These are phyloP conservation scores for Westerdykella aurantiaca DNA, from an alignment of 2,329 filamentous ascomycete genomes.

Conservation along the genomic window DNA sequence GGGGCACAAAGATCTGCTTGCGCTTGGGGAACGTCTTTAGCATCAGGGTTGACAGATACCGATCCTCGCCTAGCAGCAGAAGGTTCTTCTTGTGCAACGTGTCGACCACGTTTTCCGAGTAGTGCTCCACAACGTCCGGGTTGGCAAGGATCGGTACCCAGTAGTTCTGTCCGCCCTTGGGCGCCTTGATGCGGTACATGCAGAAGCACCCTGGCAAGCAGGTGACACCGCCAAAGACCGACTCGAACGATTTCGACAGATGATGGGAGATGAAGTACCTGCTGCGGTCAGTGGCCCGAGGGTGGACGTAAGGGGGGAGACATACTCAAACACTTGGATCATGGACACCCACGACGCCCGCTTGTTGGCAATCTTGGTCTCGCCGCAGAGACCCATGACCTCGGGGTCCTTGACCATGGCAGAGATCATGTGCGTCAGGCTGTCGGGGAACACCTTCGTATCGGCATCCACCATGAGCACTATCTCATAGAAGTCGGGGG, in stretches of 20 bases:
- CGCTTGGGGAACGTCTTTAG: conserved; percentile 97
- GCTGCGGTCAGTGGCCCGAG: conserved; percentile 21
- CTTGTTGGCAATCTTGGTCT: conserved; percentile 99
- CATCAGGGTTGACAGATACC: conserved; percentile 95
- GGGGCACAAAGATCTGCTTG: conserved; percentile 97
- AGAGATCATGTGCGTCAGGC: conserved; percentile 95
- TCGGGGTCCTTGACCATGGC: conserved; percentile 99
- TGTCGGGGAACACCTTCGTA: conserved; percentile 98
- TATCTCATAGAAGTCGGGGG: conserved; percentile 94
- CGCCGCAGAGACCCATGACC: conserved; percentile 97
- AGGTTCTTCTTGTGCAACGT: conserved; percentile 97
- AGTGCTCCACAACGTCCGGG: conserved; percentile 97
- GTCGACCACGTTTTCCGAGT: conserved; percentile 98
- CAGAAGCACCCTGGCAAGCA: conserved; percentile 98
- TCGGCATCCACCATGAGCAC: conserved; percentile 99
- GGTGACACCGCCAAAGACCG: conserved; percentile 96
- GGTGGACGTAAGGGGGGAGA: conserved; percentile 13
- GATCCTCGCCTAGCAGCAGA: conserved; percentile 85
- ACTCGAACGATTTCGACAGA: conserved; percentile 93
- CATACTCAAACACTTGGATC: conserved; percentile 92
- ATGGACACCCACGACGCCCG: conserved; percentile 89
- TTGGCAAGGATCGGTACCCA: conserved; percentile 99
- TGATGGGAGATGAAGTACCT: conserved; percentile 97
- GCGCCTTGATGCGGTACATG: conserved; percentile 99
- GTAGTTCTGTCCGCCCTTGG: conserved; percentile 97